Evolutionary conservation across 2,329 filamentous ascomycete genomes (phyloP).

Genomic region (Davidsoniella neocaledoniae): DNA sequence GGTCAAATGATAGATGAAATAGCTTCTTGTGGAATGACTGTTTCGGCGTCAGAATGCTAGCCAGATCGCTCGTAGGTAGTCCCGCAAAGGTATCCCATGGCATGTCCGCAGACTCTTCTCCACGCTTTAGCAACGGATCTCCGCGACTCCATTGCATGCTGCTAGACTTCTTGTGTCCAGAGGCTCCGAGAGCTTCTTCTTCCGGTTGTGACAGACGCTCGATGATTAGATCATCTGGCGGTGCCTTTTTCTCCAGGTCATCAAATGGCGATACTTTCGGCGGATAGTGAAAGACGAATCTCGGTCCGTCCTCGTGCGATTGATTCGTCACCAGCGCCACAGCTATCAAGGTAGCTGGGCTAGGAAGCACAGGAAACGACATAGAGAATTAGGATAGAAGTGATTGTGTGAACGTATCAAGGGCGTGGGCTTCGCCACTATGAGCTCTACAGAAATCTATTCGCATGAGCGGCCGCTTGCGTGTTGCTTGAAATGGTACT

Average conservation of each 20-base stretch:
- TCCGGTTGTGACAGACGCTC: conserved; percentile 28
- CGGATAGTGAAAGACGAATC: conserved; percentile 81
- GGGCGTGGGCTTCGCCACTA: no score
- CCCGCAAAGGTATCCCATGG: conserved; percentile 61
- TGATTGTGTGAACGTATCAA: no score
- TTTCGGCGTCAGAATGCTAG: conserved; percentile 62
- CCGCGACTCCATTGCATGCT: conserved; percentile 21
- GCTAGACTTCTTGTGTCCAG: conserved; percentile 13
- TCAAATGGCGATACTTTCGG: conserved; percentile 27
- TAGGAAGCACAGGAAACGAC: conserved; percentile 33
- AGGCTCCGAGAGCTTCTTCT: conserved; percentile 16
- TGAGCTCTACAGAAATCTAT: neutral
- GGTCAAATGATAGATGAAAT: conserved; percentile 70
- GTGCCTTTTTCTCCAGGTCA: conserved; percentile 19
- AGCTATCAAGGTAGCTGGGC: conserved; percentile 43
- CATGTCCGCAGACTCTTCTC: conserved; percentile 34
- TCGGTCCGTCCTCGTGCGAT: conserved; percentile 54
- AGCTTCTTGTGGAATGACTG: conserved; percentile 62
- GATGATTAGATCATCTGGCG: conserved; percentile 35
- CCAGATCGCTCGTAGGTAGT: conserved; percentile 59
- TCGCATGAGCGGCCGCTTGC: neutral
- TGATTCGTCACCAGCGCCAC: conserved; percentile 59
- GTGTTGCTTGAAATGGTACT: neutral
- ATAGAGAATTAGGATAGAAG: conserved; percentile 19
- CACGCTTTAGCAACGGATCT: conserved; percentile 26